Evolutionary conservation across 176 grass and related monocot genomes (phyloP).

Genomic region (Musa troglodytarum): DNA sequence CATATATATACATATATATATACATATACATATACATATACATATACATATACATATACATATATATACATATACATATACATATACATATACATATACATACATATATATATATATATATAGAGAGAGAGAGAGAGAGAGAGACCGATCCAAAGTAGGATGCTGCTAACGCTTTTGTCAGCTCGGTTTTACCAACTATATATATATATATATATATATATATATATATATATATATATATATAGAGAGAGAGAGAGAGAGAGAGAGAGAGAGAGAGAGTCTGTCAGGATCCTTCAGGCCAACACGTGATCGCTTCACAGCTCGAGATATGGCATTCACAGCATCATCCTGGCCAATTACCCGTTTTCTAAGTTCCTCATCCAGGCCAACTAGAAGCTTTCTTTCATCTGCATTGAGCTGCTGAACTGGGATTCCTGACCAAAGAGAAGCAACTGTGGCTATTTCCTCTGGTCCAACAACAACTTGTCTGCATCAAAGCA

Average conservation of each 20-base stretch:
- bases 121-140: neutral
- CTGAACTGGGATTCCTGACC: conserved; percentile 91
- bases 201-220: no score
- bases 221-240: no score
- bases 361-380: conserved; percentile 69
- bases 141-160: conserved; percentile 84
- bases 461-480: conserved; percentile 84
- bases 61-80: no score
- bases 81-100: no score
- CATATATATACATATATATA: no score
- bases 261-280: no score
- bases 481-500: conserved; percentile 35
- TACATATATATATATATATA: no score
- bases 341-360: conserved; percentile 97
- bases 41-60: no score
- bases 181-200: conserved; percentile 95
- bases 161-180: conserved; percentile 73
- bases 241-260: no score
- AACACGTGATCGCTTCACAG: conserved; percentile 78
- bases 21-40: no score
- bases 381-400: conserved; percentile 66
- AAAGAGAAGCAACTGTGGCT: conserved; percentile 74
- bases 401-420: conserved; percentile 76
- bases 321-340: conserved; percentile 68
- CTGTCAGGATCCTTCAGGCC: conserved; percentile 80